A percentile compares a stretch with the other conserved stretches of the same genome.
Conservation (phyloP, 768 basidiomycete species). For the Strobilomyces echinocephalus region DNA sequence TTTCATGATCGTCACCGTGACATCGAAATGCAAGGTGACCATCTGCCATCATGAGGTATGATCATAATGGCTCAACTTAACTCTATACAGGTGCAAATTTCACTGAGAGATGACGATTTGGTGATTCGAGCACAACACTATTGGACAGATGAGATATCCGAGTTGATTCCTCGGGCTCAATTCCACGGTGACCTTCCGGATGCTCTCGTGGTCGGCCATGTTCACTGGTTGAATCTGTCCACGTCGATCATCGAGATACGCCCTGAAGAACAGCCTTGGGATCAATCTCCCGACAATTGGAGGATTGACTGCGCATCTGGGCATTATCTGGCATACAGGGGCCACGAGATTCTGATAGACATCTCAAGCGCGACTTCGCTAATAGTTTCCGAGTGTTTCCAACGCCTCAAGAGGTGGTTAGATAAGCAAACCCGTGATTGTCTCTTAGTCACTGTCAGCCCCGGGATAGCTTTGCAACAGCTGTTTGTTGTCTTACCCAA, state of each 20-base stretch:
- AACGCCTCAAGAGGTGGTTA: neutral
- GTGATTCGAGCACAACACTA: conserved; percentile 5
- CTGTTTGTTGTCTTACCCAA: no score
- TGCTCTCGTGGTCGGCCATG: conserved; percentile 1
- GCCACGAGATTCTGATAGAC: conserved; percentile 13
- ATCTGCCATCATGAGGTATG: accelerated
- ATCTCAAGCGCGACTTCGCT: neutral
- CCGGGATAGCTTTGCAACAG: no score
- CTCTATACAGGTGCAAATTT: conserved; percentile 13
- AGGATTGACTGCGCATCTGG: conserved; percentile 1
- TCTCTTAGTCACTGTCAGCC: no score
- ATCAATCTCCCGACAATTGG: conserved; percentile 19
- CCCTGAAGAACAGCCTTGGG: conserved; percentile 17
- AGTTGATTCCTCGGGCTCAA: conserved; percentile 16
- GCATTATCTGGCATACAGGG: neutral
- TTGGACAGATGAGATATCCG: neutral
- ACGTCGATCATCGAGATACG: conserved; percentile 20
- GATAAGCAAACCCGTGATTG: no score
- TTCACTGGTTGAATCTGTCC: conserved; percentile 24
- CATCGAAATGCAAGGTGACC: conserved; percentile 5
- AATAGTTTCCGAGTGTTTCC: neutral
- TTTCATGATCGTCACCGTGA: neutral
- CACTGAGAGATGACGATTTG: neutral
- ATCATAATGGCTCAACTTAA: neutral
- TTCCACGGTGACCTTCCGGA: conserved; percentile 19